Evolutionary conservation across 2,329 filamentous ascomycete species (phyloP), one percentile per base, ranked within the genome.

Genomic region (Colletotrichum phormii): DNA sequence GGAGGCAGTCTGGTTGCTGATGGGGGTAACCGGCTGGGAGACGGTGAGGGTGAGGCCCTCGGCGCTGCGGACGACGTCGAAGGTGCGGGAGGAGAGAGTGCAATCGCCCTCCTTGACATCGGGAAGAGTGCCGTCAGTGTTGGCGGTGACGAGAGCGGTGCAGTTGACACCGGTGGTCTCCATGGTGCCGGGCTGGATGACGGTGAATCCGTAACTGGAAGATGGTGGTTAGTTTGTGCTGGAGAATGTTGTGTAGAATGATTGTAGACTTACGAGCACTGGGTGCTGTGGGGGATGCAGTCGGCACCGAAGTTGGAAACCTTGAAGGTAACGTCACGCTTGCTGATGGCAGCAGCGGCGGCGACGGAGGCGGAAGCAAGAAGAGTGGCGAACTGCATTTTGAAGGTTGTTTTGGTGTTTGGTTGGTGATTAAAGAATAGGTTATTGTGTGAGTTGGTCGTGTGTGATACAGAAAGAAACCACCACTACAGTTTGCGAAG

Each of bases 41-140:
- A 82, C 77, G 13, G 67, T 69, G 51, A 82, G 55, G 63, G 72
- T 69, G 35, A 81, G 73, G 46, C 79, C 80, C 18, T 73, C 75
- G 54, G 63, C 59, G 64, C 69, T 37, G 62, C 76, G 76, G 69
- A 60, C 51, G 49, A 82, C 53, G 66, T 74, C 73, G 70, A 77
- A 82, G 37, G 77, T 80, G 24, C 79, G 77, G 33, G 79, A 78
- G 6, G 81, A 81, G 4, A 77, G 24, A 4, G 65, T 49, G 77
- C 81, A 82, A 24, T 74, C 51, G 59, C 75, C 81, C 3, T 78
- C 75, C 65, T 73, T 71, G 75, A 82, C 76, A 22, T 78, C 69
- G 63, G 81, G 81, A n/a, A 82, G 77, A n/a, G 64, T 70, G 71
- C 76, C 76, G 73, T 74, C 72, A 64, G 51, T 37, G 67, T 76